Evolutionary conservation across 108 stramenopile genomes (phyloP).

Genomic region (Skeletonema potamos): DNA sequence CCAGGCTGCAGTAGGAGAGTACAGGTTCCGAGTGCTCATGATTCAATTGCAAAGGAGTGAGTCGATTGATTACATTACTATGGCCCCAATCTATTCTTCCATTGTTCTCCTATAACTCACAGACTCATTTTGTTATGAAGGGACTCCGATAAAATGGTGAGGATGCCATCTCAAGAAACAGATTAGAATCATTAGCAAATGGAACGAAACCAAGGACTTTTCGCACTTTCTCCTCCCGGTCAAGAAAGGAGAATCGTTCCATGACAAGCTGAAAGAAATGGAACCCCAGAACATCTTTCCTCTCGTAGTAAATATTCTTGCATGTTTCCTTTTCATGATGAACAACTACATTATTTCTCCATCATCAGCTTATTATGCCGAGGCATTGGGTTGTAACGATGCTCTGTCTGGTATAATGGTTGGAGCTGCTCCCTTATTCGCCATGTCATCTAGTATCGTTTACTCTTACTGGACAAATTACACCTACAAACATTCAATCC

Average conservation of each 20-base stretch:
- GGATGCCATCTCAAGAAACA: slow-evolving; percentile 49
- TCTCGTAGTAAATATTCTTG: slow-evolving; percentile 66
- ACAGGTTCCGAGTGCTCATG: slow-evolving; percentile 5
- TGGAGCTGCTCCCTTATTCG: slow-evolving; percentile 77
- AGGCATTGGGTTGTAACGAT: slow-evolving; percentile 67
- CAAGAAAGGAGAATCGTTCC: neutral
- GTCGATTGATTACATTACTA: neutral
- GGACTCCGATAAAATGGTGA: slow-evolving; percentile 1
- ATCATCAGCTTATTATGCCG: slow-evolving; percentile 74
- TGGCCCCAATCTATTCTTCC: neutral
- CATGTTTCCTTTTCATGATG: slow-evolving; percentile 84
- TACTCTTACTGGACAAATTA: slow-evolving; percentile 82
- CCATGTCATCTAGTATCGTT: slow-evolving; percentile 55
- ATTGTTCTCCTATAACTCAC: neutral
- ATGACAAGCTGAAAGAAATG: slow-evolving; percentile 24
- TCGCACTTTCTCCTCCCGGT: slow-evolving; percentile 1
- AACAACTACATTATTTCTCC: slow-evolving; percentile 89
- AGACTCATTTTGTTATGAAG: neutral
- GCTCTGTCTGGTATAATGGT: slow-evolving; percentile 80
- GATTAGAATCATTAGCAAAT: slow-evolving; percentile 38
- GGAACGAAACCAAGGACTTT: slow-evolving; percentile 37
- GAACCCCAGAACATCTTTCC: slow-evolving; percentile 47
- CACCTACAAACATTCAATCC: slow-evolving; percentile 68
- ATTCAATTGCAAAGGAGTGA: slow-evolving; percentile 12
- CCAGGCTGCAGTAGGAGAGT: slow-evolving; percentile 3